A percentile compares a stretch with the other conserved stretches of the same genome.
phyloP scores from a whole-genome alignment of 805 yeast species.

The Sugiyamaella lignohabitans region DNA sequence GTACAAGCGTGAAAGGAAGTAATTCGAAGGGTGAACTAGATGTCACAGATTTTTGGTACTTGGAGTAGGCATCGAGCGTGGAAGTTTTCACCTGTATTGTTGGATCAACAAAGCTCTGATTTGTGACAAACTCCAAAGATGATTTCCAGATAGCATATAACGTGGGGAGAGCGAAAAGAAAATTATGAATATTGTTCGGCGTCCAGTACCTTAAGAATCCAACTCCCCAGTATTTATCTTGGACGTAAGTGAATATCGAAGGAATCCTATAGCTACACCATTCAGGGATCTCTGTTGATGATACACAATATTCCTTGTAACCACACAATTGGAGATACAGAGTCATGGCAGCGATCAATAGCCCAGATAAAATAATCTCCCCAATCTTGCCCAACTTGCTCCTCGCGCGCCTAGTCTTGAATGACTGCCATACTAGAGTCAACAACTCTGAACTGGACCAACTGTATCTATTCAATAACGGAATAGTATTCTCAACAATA shows the following conservation, averaged over 20 bases:
- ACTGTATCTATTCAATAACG: too few relatives aligned
- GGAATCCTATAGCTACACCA: slow-evolving; percentile 57
- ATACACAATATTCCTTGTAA: slow-evolving; percentile 57
- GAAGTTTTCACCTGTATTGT: background rate
- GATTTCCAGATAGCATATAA: slow-evolving; percentile 42
- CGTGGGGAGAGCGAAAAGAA: slow-evolving; percentile 67
- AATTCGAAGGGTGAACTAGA: background rate
- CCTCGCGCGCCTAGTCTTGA: background rate
- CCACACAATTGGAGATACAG: slow-evolving; percentile 46
- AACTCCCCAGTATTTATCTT: slow-evolving; percentile 72
- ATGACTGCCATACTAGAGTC: too few relatives aligned
- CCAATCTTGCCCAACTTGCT: slow-evolving; percentile 12
- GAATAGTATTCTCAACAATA: too few relatives aligned
- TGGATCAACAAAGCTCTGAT: background rate
- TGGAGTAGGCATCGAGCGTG: too few relatives aligned
- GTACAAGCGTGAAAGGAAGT: slow-evolving; percentile 24
- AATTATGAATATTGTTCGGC: slow-evolving; percentile 71
- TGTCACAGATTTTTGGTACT: too few relatives aligned
- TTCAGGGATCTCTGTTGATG: slow-evolving; percentile 37
- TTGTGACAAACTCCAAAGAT: slow-evolving; percentile 27
- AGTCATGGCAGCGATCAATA: slow-evolving; percentile 42
- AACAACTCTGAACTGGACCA: background rate
- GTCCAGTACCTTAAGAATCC: slow-evolving; percentile 87
- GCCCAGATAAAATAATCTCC: slow-evolving; percentile 46
- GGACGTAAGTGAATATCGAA: slow-evolving; percentile 59